Evolutionary conservation across 2,329 filamentous ascomycete species (phyloP).

Genomic region (Beauveria sp.): DNA sequence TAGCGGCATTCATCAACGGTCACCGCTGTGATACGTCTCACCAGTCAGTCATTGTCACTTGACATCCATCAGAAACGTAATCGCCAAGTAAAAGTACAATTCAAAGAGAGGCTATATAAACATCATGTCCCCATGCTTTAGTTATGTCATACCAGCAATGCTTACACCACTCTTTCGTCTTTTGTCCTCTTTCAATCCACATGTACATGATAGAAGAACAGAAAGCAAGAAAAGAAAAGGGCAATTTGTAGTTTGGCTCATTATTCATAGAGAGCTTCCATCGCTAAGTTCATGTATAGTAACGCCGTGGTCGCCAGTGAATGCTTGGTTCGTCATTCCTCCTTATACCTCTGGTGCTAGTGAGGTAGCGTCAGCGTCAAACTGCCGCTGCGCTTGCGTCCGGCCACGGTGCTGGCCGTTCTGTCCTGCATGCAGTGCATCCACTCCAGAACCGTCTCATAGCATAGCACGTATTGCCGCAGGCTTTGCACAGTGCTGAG

Average conservation of each 20-base stretch:
- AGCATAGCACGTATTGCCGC: conserved; percentile 90
- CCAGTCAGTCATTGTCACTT: too few species aligned
- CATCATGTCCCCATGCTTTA: neutral
- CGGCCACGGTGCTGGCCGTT: conserved; percentile 9
- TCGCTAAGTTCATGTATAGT: neutral
- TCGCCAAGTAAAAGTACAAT: neutral
- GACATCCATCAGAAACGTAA: too few species aligned
- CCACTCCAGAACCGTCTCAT: conserved; percentile 93
- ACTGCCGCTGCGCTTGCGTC: conserved; percentile 17
- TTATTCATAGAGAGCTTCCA: neutral
- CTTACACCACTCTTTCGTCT: neutral
- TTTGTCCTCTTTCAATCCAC: neutral
- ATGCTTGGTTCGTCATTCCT: neutral
- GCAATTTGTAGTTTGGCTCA: neutral
- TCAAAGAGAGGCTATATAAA: neutral
- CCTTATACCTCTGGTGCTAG: neutral
- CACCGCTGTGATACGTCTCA: too few species aligned
- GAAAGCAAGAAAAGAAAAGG: neutral
- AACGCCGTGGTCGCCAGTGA: neutral
- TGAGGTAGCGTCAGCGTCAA: conserved; percentile 9
- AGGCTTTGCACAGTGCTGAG: conserved; percentile 96
- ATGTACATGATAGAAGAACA: neutral
- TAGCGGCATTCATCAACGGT: too few species aligned
- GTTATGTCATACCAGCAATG: neutral
- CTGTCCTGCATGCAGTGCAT: conserved; percentile 43